These are phyloP conservation scores for Lomentospora prolificans DNA, from an alignment of 2,329 filamentous ascomycete genomes.

Conservation along the genomic window DNA sequence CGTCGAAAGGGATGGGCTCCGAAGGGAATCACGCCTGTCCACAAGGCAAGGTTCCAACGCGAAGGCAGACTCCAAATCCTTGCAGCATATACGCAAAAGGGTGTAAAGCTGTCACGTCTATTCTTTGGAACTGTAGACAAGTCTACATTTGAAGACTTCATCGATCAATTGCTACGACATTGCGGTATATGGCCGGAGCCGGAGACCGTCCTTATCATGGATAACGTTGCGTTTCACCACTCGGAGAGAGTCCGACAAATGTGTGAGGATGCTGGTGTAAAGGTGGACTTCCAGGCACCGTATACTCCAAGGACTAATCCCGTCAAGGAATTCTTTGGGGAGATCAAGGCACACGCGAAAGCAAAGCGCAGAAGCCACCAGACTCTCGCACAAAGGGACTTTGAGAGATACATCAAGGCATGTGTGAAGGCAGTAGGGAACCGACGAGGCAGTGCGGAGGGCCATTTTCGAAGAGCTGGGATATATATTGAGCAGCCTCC, in stretches of 20 bases:
- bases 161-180: conserved; percentile 21
- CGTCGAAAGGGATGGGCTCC: conserved; percentile 23
- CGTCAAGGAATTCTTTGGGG: not conserved
- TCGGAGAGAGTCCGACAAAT: not conserved
- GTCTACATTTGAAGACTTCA: conserved; percentile 16
- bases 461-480: no score
- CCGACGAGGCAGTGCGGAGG: no score
- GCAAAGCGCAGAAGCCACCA: not conserved
- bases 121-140: conserved; percentile 10
- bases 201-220: conserved; percentile 23
- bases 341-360: not conserved
- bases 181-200: conserved; percentile 21
- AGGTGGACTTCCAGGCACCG: not conserved
- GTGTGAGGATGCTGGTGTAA: not conserved
- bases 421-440: no score
- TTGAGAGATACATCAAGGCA: no score
- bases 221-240: conserved; percentile 1
- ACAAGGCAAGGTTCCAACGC: conserved; percentile 15
- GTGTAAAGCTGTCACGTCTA: conserved; percentile 15
- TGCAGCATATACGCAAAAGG: conserved; percentile 17
- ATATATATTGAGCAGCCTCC: no score
- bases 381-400: not conserved
- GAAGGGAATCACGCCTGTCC: conserved; percentile 15
- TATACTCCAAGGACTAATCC: conserved; percentile 5
- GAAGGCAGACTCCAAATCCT: conserved; percentile 13